Evolutionary conservation across 805 yeast genomes (phyloP).

Genomic region (Tetrapisispora iriomotensis): DNA sequence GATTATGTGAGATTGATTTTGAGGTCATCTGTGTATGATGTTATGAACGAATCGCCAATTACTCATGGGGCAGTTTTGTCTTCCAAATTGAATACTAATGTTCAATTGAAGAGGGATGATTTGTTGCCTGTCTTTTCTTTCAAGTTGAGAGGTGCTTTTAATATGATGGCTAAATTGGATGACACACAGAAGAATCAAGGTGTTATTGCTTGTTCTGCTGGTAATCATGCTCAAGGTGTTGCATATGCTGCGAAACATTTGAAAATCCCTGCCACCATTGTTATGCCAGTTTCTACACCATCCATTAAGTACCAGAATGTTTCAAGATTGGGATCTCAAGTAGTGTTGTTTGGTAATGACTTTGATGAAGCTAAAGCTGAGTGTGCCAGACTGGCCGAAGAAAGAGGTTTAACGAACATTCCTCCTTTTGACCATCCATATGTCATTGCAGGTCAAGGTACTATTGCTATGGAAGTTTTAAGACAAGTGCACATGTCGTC

Average conservation of each 20-base stretch:
- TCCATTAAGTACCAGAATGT: conserved; percentile 89
- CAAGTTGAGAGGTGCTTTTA: conserved; percentile 95
- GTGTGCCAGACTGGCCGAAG: conserved; percentile 59
- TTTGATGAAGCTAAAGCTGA: conserved; percentile 93
- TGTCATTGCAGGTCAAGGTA: conserved; percentile 98
- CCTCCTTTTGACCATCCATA: conserved; percentile 99
- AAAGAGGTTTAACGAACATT: conserved; percentile 71
- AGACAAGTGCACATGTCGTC: conserved; percentile 65
- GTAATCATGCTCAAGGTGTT: conserved; percentile 98
- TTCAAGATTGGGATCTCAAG: conserved; percentile 85
- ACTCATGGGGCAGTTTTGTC: conserved; percentile 67
- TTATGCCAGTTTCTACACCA: conserved; percentile 97
- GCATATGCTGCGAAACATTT: conserved; percentile 82
- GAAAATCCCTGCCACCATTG: conserved; percentile 89
- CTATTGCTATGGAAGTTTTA: conserved; percentile 85
- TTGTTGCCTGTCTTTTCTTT: conserved; percentile 89
- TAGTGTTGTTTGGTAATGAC: conserved; percentile 86
- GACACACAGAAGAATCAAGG: conserved; percentile 56
- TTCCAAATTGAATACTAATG: conserved; percentile 62
- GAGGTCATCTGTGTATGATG: conserved; percentile 92
- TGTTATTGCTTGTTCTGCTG: conserved; percentile 97
- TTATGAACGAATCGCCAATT: conserved; percentile 82
- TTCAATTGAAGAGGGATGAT: conserved; percentile 84
- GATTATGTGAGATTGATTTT: conserved; percentile 86
- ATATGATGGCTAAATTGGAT: conserved; percentile 84